A percentile compares a stretch with the other conserved stretches of the same genome.
phyloP scores from a whole-genome alignment of 2,329 filamentous ascomycete species.

The Xylaria multiplex region DNA sequence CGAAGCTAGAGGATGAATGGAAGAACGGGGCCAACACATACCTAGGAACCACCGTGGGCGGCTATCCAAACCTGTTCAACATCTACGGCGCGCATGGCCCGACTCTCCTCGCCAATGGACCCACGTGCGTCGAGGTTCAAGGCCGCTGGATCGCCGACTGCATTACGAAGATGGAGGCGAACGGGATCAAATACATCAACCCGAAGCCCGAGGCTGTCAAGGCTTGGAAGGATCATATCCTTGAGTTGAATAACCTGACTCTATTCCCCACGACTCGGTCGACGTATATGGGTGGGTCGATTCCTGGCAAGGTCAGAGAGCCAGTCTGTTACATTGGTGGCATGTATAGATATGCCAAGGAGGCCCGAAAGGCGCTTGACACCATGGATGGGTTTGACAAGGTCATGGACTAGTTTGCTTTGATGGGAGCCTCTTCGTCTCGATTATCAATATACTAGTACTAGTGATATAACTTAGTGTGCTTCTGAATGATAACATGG shows the following conservation, averaged over 20 bases:
- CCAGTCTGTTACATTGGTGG: conserved; percentile 60
- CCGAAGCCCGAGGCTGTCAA: conserved; percentile 57
- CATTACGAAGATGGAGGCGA: conserved; percentile 59
- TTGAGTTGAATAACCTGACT: conserved; percentile 57
- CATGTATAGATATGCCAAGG: conserved; percentile 50
- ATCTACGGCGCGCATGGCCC: conserved; percentile 67
- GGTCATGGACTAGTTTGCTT: conserved; percentile 15
- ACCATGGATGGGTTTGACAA: conserved; percentile 50
- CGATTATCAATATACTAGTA: background rate
- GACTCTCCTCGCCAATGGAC: conserved; percentile 66
- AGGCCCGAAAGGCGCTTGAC: conserved; percentile 51
- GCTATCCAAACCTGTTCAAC: conserved; percentile 63
- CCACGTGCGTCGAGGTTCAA: conserved; percentile 64
- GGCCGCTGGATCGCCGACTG: conserved; percentile 64
- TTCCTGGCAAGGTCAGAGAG: conserved; percentile 57
- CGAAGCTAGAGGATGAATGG: conserved; percentile 57
- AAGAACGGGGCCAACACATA: conserved; percentile 45
- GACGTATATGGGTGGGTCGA: conserved; percentile 62
- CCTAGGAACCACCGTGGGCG: conserved; percentile 55
- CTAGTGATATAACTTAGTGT: no score
- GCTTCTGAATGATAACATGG: background rate
- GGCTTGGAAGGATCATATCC: conserved; percentile 61
- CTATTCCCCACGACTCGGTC: conserved; percentile 61
- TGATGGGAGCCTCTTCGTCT: background rate
- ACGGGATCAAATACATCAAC: conserved; percentile 62